These are phyloP conservation scores for Myxozyma vanderwaltii DNA, from an alignment of 805 yeast species.

Conservation along the genomic window DNA sequence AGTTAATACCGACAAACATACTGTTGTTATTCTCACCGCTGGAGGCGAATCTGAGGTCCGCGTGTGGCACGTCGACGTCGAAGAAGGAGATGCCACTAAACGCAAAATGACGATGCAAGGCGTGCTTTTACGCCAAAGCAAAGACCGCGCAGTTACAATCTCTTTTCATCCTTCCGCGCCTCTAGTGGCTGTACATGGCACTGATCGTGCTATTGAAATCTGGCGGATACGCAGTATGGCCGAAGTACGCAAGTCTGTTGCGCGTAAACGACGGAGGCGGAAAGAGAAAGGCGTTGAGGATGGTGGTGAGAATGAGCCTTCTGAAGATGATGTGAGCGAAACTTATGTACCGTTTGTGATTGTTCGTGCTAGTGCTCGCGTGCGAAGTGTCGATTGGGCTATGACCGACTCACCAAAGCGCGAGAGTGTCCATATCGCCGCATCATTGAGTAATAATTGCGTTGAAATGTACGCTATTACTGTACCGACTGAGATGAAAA, in stretches of 20 bases:
- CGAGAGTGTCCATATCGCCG: conserved; percentile 59
- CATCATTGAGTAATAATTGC: conserved; percentile 71
- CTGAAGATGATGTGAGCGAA: conserved; percentile 50
- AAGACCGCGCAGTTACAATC: conserved; percentile 65
- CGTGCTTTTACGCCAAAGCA: conserved; percentile 52
- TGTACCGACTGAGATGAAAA: conserved; percentile 50
- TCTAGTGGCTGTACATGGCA: conserved; percentile 66
- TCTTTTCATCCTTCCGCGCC: conserved; percentile 51
- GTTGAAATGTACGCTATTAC: conserved; percentile 66
- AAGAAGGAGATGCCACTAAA: conserved; percentile 49
- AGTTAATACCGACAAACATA: conserved; percentile 31
- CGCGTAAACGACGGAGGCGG: conserved; percentile 76
- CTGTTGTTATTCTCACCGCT: conserved; percentile 59
- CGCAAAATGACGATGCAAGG: conserved; percentile 63
- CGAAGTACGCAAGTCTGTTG: conserved; percentile 76
- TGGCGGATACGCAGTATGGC: conserved; percentile 70
- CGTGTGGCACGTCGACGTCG: conserved; percentile 69
- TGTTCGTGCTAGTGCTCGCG: conserved; percentile 64
- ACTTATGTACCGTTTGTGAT: conserved; percentile 68
- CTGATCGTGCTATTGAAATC: conserved; percentile 77
- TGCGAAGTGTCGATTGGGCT: conserved; percentile 71
- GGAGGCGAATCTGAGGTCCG: conserved; percentile 82
- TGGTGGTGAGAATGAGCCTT: conserved; percentile 60
- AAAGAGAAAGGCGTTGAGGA: conserved; percentile 63
- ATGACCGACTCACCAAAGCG: conserved; percentile 38